phyloP scores from a whole-genome alignment of 176 grass and related monocot genomes.

The barley (Hordeum vulgare) region MorexV3_pseudomolecules_assembly NC_058520.1:573778130-573778629 shows the following conservation, averaged over 20 bases:
- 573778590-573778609: slow-evolving; percentile 70
- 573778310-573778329: background rate
- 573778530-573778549: background rate
- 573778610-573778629: slow-evolving; percentile 80
- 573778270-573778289: background rate
- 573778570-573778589: background rate
- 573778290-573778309: background rate
- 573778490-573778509: background rate
- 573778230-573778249: background rate
- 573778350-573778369: background rate
- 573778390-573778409: background rate
- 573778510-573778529: background rate
- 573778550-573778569: too few species aligned
- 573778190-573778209: background rate
- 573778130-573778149: background rate
- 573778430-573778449: background rate
- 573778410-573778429: background rate
- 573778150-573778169: background rate
- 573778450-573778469: background rate
- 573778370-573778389: background rate
- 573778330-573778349: background rate
- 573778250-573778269: background rate
- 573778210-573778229: background rate
- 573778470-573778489: background rate
- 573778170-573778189: background rate